These are phyloP conservation scores for Pseudognaphalium luteoalbum DNA, from an alignment of 129 eudicot species.

Conservation along the genomic window DNA sequence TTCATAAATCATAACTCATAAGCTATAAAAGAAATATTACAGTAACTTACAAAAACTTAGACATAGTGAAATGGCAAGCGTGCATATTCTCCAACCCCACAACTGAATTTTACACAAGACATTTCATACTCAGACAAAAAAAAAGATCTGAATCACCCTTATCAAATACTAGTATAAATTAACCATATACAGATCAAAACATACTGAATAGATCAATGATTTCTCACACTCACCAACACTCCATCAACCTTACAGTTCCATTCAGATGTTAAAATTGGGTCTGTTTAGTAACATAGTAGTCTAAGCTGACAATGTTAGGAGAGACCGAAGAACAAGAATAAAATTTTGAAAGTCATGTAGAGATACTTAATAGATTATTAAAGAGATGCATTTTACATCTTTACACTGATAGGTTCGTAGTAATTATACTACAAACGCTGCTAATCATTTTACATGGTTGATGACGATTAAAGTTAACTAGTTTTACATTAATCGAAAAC, in stretches of 20 bases:
- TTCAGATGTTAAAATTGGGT: not conserved
- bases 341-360: no score
- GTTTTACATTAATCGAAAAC: no score
- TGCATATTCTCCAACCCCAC: slow-evolving; percentile 41
- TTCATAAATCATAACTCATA: not conserved
- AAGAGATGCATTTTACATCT: no score
- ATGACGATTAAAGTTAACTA: no score
- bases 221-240: not conserved
- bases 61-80: slow-evolving; percentile 39
- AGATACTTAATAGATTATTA: no score
- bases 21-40: not conserved
- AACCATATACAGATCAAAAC: not conserved
- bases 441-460: no score
- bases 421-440: no score
- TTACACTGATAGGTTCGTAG: no score
- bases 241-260: not conserved
- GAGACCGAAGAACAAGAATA: no score
- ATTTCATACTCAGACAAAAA: slow-evolving; percentile 15
- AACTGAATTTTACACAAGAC: slow-evolving; percentile 31
- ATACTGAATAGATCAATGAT: not conserved
- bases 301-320: not conserved
- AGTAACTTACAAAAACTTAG: slow-evolving; percentile 47
- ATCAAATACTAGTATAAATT: not conserved
- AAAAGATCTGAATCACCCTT: not conserved
- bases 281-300: no score